Conservation (phyloP, 1,139 yeast genomes). For the Arxiozyma bovina region DNA sequence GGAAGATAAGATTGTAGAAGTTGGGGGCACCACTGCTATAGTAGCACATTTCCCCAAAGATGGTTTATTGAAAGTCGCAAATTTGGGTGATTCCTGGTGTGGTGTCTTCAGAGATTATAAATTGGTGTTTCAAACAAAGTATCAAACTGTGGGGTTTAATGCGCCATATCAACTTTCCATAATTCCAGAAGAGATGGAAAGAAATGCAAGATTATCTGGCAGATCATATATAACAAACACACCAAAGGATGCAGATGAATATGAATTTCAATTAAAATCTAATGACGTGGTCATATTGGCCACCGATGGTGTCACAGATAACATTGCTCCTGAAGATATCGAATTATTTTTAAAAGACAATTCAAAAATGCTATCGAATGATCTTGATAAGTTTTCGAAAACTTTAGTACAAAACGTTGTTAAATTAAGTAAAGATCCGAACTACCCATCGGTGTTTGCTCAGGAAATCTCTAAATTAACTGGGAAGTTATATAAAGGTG, state of each 20-base stretch:
- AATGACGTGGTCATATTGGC: slow-evolving; percentile 77
- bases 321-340: slow-evolving; percentile 66
- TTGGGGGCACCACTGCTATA: slow-evolving; percentile 96
- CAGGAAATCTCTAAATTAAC: slow-evolving; percentile 65
- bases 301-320: slow-evolving; percentile 91
- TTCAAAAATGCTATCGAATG: slow-evolving; percentile 30
- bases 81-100: slow-evolving; percentile 93
- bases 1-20: slow-evolving; percentile 54
- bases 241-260: slow-evolving; percentile 41
- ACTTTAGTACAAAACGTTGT: slow-evolving; percentile 61
- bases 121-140: slow-evolving; percentile 57
- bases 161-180: slow-evolving; percentile 88
- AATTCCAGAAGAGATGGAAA: slow-evolving; percentile 55
- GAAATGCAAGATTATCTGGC: slow-evolving; percentile 49
- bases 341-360: slow-evolving; percentile 50
- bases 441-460: slow-evolving; percentile 78
- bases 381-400: slow-evolving; percentile 40
- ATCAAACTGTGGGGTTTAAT: slow-evolving; percentile 82
- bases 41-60: slow-evolving; percentile 61
- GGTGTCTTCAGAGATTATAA: slow-evolving; percentile 66
- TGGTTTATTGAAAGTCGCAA: slow-evolving; percentile 55
- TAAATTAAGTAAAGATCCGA: slow-evolving; percentile 59
- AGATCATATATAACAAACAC: slow-evolving; percentile 51
- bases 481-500: slow-evolving; percentile 71
- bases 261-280: slow-evolving; percentile 40